Conservation (phyloP, 2,329 filamentous ascomycete genomes). For the Xylaria sp. region DNA sequence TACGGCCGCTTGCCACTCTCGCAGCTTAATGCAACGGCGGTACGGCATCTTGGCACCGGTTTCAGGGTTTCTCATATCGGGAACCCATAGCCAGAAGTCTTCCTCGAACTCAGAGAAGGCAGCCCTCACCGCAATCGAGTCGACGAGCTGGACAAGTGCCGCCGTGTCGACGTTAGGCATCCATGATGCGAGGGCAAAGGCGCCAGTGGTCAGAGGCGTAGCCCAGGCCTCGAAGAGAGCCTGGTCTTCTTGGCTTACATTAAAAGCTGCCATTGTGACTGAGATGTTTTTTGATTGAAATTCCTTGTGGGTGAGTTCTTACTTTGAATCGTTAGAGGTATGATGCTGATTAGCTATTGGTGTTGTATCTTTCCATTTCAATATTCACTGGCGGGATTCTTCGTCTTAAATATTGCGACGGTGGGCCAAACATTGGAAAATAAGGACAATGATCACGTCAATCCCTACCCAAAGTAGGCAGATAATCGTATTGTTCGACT, state of each 20-base stretch:
- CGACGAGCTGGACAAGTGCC: conserved; percentile 2
- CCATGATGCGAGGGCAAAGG: neutral
- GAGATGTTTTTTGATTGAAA: neutral
- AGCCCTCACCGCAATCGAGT: neutral
- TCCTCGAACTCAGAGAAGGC: neutral
- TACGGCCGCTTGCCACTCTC: neutral
- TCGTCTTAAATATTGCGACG: too few relatives aligned
- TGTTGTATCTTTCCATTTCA: too few relatives aligned
- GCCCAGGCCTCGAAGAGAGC: neutral
- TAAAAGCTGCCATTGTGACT: neutral
- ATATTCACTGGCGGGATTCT: too few relatives aligned
- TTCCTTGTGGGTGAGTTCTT: too few relatives aligned
- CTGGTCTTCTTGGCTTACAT: neutral
- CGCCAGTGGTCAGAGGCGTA: neutral
- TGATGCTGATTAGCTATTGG: too few relatives aligned
- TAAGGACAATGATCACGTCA: too few relatives aligned
- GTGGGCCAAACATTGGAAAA: too few relatives aligned
- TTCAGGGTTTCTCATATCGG: neutral
- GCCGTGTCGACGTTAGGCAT: neutral
- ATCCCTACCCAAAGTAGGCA: too few relatives aligned
- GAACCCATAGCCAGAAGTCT: neutral
- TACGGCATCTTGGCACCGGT: neutral
- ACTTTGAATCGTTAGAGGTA: too few relatives aligned
- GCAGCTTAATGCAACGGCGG: neutral
- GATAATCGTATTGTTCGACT: too few relatives aligned